phyloP scores from a whole-genome alignment of 2,329 filamentous ascomycete species.

The Xylaria polymorpha region DNA sequence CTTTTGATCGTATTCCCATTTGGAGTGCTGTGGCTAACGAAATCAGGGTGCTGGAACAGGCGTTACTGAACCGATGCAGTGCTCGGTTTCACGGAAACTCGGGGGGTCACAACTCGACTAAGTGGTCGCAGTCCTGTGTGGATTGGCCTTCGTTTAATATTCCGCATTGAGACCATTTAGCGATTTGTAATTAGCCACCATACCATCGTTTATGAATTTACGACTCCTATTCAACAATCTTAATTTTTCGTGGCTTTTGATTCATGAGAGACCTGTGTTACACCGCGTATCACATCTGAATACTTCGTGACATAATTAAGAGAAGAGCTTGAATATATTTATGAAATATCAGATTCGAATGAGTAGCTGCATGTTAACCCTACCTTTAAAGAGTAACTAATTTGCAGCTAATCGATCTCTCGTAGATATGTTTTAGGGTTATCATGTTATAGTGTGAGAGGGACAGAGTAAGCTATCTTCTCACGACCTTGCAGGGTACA shows the following conservation, averaged over 20 bases:
- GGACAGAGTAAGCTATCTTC: too few species aligned
- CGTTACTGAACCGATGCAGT: background rate
- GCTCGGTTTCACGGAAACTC: slow-evolving; percentile 1
- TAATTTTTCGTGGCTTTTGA: background rate
- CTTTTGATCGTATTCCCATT: background rate
- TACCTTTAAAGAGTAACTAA: background rate
- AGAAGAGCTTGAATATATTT: background rate
- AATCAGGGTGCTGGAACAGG: slow-evolving; percentile 1
- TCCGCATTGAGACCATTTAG: slow-evolving; percentile 10
- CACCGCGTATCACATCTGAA: background rate
- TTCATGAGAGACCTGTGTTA: background rate
- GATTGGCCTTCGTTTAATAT: slow-evolving; percentile 12
- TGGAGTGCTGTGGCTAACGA: background rate
- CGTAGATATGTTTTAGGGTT: too few species aligned
- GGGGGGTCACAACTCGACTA: slow-evolving; percentile 21
- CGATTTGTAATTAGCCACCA: slow-evolving; percentile 9
- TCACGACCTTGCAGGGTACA: too few species aligned
- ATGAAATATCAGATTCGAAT: background rate
- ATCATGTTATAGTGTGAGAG: background rate
- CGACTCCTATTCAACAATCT: background rate
- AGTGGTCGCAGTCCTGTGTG: slow-evolving; percentile 17
- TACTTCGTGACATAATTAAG: background rate
- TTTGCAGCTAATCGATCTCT: too few species aligned
- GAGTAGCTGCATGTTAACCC: background rate
- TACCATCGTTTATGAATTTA: slow-evolving; percentile 13